Conservation (phyloP, 2,329 filamentous ascomycete species). For the Penicillium oxalicum region DNA sequence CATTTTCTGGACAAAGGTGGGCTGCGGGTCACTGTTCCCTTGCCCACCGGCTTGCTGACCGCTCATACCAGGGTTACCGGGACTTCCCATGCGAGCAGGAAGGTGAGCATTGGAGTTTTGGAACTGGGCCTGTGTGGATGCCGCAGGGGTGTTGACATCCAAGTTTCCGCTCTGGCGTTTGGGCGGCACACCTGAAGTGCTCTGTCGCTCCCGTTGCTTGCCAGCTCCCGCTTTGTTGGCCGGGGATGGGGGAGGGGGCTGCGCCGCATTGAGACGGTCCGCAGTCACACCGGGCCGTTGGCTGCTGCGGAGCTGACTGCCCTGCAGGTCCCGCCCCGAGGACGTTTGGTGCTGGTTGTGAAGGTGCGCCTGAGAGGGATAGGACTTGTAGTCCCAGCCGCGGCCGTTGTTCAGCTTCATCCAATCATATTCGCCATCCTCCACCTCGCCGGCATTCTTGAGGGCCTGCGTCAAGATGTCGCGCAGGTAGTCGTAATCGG, state of each 20-base stretch:
- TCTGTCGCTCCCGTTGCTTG: slow-evolving; percentile 68
- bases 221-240: slow-evolving; percentile 65
- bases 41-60: slow-evolving; percentile 52
- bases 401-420: slow-evolving; percentile 95
- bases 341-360: slow-evolving; percentile 76
- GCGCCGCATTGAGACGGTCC: slow-evolving; percentile 89
- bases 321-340: slow-evolving; percentile 78
- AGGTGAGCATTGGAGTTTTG: slow-evolving; percentile 91
- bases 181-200: slow-evolving; percentile 65
- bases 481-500: slow-evolving; percentile 95
- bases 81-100: slow-evolving; percentile 54
- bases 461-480: slow-evolving; percentile 94
- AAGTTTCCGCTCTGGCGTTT: slow-evolving; percentile 63
- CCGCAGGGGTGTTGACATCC: slow-evolving; percentile 76
- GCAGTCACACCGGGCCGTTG: slow-evolving; percentile 62
- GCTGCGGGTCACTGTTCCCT: slow-evolving; percentile 61
- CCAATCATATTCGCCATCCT: slow-evolving; percentile 99
- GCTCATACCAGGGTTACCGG: slow-evolving; percentile 53
- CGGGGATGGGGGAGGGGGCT: slow-evolving; percentile 81
- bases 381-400: slow-evolving; percentile 78
- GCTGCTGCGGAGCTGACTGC: slow-evolving; percentile 55
- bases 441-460: slow-evolving; percentile 88
- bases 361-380: slow-evolving; percentile 65
- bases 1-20: slow-evolving; percentile 81
- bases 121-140: slow-evolving; percentile 92